Base-by-base conservation (phyloP, 2,329 filamentous ascomycete species). In the Nemania abortiva region DNA sequence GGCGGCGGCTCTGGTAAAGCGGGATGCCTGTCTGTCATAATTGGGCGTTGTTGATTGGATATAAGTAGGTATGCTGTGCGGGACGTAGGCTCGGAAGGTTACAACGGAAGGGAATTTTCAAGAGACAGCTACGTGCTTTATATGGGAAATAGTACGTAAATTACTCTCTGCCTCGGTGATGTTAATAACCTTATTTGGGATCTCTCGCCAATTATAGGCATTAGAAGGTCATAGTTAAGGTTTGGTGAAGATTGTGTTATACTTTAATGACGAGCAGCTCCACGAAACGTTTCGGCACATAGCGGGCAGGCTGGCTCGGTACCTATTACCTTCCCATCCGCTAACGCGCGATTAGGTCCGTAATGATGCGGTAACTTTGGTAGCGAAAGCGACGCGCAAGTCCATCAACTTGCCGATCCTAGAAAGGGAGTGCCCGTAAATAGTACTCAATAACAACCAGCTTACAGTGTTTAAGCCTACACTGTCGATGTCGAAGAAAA, bases 31-130 rank as follows among this genome's bases (percentile, higher is more conserved):
- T 31, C 37, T 24, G 20, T 27, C 55, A 47, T 58, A 31, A 31
- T 58, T 47, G 24, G 24, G 37, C 22, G 55, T 58, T 29, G n/a
- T 45, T 47, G 37, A 47, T 45, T 47, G 20, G 20, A 29, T 58
- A 31, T 58, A 29, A 47, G 55, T 29, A n/a, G 55, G 55, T 47
- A 47, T 58, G 31, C 31, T n/a, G 24, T 47, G 55, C 20, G 39
- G 54, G 34, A 56, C 31, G 5, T 34, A 34, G 31, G 31, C 6
- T 34, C 31, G 6, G 31, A 6, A 34, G 31, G 10, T 34, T 34
- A 34, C 10, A 34, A 34, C 31, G 31, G 31, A 34, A 6, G 10
- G 5, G 10, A 6, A 6, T 34, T 34, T 34, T 34, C 31, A 34
- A n/a, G n/a, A 34, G 31, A 10, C 31, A 34, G 31, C 31, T 34